Percentiles rank a stretch among this genome's conserved stretches.
These are phyloP conservation scores for Biscutella auriculata DNA, from an alignment of 441 rosid genomes.

Conservation along the genomic window DNA sequence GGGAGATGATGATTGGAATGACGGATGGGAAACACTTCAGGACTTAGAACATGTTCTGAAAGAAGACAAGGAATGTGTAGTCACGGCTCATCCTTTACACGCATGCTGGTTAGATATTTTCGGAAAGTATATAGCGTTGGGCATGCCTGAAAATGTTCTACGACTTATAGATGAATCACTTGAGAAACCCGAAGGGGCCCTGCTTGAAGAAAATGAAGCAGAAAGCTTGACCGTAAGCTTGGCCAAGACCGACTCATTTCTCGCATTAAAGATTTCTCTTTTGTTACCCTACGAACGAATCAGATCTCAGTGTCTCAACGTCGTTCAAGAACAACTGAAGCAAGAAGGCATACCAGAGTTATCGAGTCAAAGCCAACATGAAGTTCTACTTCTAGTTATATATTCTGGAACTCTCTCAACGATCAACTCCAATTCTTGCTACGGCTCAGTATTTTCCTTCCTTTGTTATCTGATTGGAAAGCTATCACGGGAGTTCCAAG, in stretches of 20 bases:
- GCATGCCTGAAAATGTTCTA: constrained; percentile 34
- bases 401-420: constrained; percentile 51
- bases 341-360: constrained; percentile 41
- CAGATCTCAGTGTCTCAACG: constrained; percentile 39
- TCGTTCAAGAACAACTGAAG: constrained; percentile 57
- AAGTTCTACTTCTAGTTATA: constrained; percentile 45
- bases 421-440: constrained; percentile 35
- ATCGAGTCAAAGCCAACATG: constrained; percentile 33
- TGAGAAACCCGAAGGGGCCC: constrained; percentile 35
- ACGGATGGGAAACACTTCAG: constrained; percentile 98
- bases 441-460: constrained; percentile 50
- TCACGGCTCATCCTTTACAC: constrained; percentile 60
- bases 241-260: constrained; percentile 30
- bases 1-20: constrained; percentile 81
- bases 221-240: constrained; percentile 32
- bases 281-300: constrained; percentile 60
- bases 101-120: constrained; percentile 68
- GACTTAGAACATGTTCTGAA: constrained; percentile 49
- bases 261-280: constrained; percentile 52
- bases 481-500: constrained; percentile 62
- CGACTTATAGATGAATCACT: constrained; percentile 52
- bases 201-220: constrained; percentile 55
- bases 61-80: constrained; percentile 27
- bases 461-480: constrained; percentile 65
- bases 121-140: constrained; percentile 28